Evolutionary conservation across 2,329 filamentous ascomycete genomes (phyloP).

Genomic region (Xylariaceae sp.): DNA sequence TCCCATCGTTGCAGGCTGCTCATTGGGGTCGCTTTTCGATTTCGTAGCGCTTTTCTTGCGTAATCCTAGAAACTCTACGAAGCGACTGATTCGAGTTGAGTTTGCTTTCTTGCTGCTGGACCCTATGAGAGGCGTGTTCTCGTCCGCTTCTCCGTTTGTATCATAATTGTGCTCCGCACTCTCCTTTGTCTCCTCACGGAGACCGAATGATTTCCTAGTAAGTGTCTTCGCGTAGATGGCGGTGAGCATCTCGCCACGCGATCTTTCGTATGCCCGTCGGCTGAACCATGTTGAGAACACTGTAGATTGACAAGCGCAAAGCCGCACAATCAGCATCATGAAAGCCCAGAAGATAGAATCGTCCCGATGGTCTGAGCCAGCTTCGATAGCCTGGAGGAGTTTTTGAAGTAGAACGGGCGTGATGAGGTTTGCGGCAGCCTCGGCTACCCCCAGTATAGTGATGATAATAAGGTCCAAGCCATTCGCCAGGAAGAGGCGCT

Average conservation of each 20-base stretch:
- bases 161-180: constrained; percentile 11
- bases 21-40: constrained; percentile 24
- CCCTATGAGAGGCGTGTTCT: constrained; percentile 18
- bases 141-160: constrained; percentile 10
- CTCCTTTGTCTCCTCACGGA: constrained; percentile 28
- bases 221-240: constrained; percentile 79
- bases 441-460: constrained; percentile 58
- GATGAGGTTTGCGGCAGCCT: constrained; percentile 51
- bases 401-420: constrained; percentile 68
- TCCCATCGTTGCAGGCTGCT: constrained; percentile 72
- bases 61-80: constrained; percentile 23
- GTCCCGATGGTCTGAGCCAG: constrained; percentile 42
- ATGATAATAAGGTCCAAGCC: constrained; percentile 72
- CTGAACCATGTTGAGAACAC: constrained; percentile 76
- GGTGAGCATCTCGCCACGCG: constrained; percentile 79
- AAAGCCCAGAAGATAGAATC: constrained; percentile 63
- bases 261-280: constrained; percentile 79
- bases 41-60: constrained; percentile 14
- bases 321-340: constrained; percentile 55
- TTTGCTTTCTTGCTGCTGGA: constrained; percentile 9
- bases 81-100: constrained; percentile 22
- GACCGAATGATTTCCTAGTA: constrained; percentile 53
- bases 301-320: constrained; percentile 59
- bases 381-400: constrained; percentile 63
- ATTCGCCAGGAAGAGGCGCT: constrained; percentile 68